Base-by-base conservation (phyloP, 139 green algal species). In the Auxenochlorella pyrenoidosa region DNA sequence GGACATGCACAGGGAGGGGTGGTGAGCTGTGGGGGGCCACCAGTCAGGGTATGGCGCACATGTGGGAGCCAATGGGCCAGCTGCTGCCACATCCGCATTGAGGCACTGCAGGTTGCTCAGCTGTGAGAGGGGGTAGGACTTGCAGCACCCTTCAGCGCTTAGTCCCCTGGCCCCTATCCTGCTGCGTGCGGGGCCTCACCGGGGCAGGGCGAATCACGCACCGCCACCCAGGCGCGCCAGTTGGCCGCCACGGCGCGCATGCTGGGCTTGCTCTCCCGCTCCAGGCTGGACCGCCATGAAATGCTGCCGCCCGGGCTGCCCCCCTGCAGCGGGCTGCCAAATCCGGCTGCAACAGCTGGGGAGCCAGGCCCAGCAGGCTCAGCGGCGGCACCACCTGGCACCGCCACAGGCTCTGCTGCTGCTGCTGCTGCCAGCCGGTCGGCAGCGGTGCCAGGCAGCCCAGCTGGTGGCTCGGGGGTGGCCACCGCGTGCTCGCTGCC, bases 171-270 rank as follows among this genome's bases (percentile, higher is more conserved):
- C n/a, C n/a, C n/a, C n/a, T n/a, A n/a, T n/a, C n/a, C 66, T 32
- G 24, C 13, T 40, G 32, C 32, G 4, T 18, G 3, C 13, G 32
- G 66, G 5, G 44, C n/a, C 59, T 3, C 36, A 84, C 79, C 79
- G 28, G 82, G 82, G 82, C 82, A 86, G 44, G 82, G 82, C 34
- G 59, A 34, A 44, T 86, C 82, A 6, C 82, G 82, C 44, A 86
- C 82, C 1, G 82, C 82, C 16, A 86, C 43, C 82, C 82, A 86
- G 15, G 82, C 66, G 24, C 44, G 65, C 82, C 82, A 86, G 82
- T 86, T 86, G 65, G 66, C 82, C 18, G 43, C 22, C 82, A 86
- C 82, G 5, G 82, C 82, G 4, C 66, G 66, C 34, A 86, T 86
- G 80, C 80, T 65, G 28, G 80, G 80, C 63, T 40, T 60, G 16